phyloP scores from a whole-genome alignment of 139 green algal genomes.

The Coelastrella sp. region DNA sequence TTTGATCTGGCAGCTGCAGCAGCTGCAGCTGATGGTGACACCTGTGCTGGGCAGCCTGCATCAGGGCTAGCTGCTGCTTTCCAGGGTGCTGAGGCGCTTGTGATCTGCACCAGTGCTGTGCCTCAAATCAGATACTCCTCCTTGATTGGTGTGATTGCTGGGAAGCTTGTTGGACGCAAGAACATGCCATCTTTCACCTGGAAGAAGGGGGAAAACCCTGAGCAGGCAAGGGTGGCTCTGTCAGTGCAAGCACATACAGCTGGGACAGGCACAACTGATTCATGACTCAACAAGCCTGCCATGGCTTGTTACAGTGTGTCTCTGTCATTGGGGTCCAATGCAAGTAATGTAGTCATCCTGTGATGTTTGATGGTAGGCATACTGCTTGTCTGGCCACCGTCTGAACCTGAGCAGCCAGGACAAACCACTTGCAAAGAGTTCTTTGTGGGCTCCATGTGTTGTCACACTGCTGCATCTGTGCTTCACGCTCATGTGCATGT shows the following conservation, averaged over 20 bases:
- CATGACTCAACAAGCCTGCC: not conserved
- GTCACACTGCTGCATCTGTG: not conserved
- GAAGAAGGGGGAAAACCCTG: slow-evolving; percentile 66
- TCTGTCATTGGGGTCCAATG: not conserved
- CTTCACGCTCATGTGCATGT: not conserved
- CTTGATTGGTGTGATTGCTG: slow-evolving; percentile 44
- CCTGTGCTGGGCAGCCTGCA: not conserved
- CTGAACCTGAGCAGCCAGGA: too few species aligned
- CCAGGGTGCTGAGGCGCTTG: slow-evolving; percentile 53
- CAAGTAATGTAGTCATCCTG: not conserved
- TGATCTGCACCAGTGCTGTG: slow-evolving; percentile 65
- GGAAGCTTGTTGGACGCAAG: slow-evolving; percentile 50
- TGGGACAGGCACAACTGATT: not conserved
- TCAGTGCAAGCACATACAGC: not conserved
- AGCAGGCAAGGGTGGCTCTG: slow-evolving; percentile 52
- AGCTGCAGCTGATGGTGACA: not conserved
- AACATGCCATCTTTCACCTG: slow-evolving; percentile 68
- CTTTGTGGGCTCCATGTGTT: not conserved
- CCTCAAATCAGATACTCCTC: slow-evolving; percentile 46
- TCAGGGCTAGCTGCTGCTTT: slow-evolving; percentile 32
- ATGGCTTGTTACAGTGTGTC: not conserved
- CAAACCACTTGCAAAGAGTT: not conserved
- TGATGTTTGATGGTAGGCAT: not conserved
- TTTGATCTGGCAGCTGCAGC: slow-evolving; percentile 47
- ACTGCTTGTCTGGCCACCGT: too few species aligned